Base-by-base conservation (phyloP, 1,284 basidiomycete genomes). In the Stygiomarasmius scandens region DNA sequence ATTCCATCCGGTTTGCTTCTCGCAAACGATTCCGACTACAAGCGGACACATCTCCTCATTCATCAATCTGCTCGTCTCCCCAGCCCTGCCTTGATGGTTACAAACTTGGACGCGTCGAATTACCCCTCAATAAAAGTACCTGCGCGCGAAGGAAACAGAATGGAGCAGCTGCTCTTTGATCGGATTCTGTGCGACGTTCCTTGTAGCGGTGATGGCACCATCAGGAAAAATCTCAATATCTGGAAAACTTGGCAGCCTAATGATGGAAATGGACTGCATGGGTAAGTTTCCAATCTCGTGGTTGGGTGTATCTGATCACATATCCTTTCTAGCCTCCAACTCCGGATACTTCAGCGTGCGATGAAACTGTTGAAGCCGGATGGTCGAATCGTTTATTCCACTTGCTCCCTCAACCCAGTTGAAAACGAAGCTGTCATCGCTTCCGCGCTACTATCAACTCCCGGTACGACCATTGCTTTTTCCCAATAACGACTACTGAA, bases 341-440 rank as follows among this genome's bases (percentile, higher is more conserved):
- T 96, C 36, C 90, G 96, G 22, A 98, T 99, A 63, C 82, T 99
- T 19, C 81, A 91, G 63, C 89, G 96, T 16, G 96, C 91, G 3
- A 96, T 99, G 89, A 86, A 88, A 59, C 83, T 98, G 75, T 84
- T 99, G 46, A 89, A 90, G 63, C 84, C 85, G 2, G 87, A 90
- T 34, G 96, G 96, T 11, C 86, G 93, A 36, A 89, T 99, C 58
- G 96, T 98, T 24, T 99, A 99, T 74, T 99, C 96, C 3, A 99
- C 96, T 0, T 99, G 97, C 71, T 98, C 96, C 1, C 80, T 99
- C 66, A 99, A 99, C 73, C 97, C 96, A 1, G 83, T 96, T 27
- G 97, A 99, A 75, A 98, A 99, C 71, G 97, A 99, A 74, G 94
- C 97, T 8, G 96, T 99, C 58, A 81, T 99, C 29, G 91, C 93